A percentile compares a stretch with the other conserved stretches of the same genome.
Conservation (phyloP, 2,329 filamentous ascomycete genomes). For the Ascochyta viciae-villosae region DNA sequence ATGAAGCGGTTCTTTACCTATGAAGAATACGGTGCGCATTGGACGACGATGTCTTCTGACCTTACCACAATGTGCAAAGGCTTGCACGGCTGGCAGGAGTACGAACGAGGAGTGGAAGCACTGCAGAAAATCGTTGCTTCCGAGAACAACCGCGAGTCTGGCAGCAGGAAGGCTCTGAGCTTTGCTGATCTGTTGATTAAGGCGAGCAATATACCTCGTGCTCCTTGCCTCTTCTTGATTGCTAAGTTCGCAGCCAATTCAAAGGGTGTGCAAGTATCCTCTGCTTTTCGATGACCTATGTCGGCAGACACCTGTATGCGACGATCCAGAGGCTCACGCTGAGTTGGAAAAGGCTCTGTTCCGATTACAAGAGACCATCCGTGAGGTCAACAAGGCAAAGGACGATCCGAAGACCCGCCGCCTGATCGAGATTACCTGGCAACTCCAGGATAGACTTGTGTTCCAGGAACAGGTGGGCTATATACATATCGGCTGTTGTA, state of each 20-base stretch:
- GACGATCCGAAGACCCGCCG: slow-evolving; percentile 74
- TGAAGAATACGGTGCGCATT: slow-evolving; percentile 90
- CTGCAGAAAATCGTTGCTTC: slow-evolving; percentile 78
- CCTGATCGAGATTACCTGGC: slow-evolving; percentile 80
- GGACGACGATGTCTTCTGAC: slow-evolving; percentile 83
- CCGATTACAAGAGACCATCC: slow-evolving; percentile 75
- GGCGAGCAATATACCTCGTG: slow-evolving; percentile 55
- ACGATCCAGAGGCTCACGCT: slow-evolving; percentile 83
- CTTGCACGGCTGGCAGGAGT: slow-evolving; percentile 76
- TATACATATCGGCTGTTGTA: not conserved
- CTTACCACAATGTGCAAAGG: slow-evolving; percentile 72
- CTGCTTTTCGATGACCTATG: slow-evolving; percentile 84
- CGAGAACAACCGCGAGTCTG: slow-evolving; percentile 67
- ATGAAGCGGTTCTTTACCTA: slow-evolving; percentile 85
- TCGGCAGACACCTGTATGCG: slow-evolving; percentile 80
- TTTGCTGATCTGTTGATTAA: slow-evolving; percentile 90
- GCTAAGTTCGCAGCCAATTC: slow-evolving; percentile 73
- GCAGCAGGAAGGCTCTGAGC: slow-evolving; percentile 77
- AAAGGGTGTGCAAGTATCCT: slow-evolving; percentile 90
- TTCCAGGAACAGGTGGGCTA: slow-evolving; percentile 73
- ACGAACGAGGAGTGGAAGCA: slow-evolving; percentile 85
- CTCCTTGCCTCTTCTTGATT: not conserved
- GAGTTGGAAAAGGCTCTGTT: slow-evolving; percentile 77
- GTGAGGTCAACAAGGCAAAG: slow-evolving; percentile 84
- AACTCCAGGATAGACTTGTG: slow-evolving; percentile 80